phyloP scores from a whole-genome alignment of 805 yeast species.

The Cyberlindnera xishuangbannaensis region DNA sequence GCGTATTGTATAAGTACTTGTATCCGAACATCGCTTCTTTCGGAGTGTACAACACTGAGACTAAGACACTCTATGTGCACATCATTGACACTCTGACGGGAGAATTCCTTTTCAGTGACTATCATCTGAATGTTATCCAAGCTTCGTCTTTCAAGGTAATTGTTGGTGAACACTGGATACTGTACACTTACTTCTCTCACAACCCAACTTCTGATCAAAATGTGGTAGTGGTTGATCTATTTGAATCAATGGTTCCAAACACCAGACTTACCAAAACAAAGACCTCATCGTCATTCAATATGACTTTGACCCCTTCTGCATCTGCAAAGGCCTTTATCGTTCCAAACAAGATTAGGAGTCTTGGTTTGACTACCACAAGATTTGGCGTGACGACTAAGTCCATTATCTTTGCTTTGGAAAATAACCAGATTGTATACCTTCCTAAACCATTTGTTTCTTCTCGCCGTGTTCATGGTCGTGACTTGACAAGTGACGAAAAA shows the following conservation, averaged over 20 bases:
- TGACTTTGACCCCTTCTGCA: slow-evolving; percentile 41
- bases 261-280: slow-evolving; percentile 28
- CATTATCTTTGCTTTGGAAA: slow-evolving; percentile 49
- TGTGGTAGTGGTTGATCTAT: slow-evolving; percentile 71
- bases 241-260: slow-evolving; percentile 57
- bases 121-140: slow-evolving; percentile 37
- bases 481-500: slow-evolving; percentile 45
- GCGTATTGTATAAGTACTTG: slow-evolving; percentile 78
- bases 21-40: slow-evolving; percentile 61
- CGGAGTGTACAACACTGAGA: slow-evolving; percentile 33
- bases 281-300: slow-evolving; percentile 30
- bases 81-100: slow-evolving; percentile 72
- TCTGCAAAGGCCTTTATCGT: slow-evolving; percentile 50
- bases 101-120: slow-evolving; percentile 40
- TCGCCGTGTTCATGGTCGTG: slow-evolving; percentile 56
- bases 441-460: slow-evolving; percentile 69
- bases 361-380: slow-evolving; percentile 52
- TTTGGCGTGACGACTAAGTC: slow-evolving; percentile 67
- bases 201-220: slow-evolving; percentile 48
- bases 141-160: slow-evolving; percentile 43
- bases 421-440: slow-evolving; percentile 59
- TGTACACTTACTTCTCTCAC: slow-evolving; percentile 55
- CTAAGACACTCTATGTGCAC: slow-evolving; percentile 36
- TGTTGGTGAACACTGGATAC: slow-evolving; percentile 80
- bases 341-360: slow-evolving; percentile 50